Evolutionary conservation across 768 basidiomycete species (phyloP), one percentile per base, ranked within the genome.

Genomic region (Xanthoconium stramineum): DNA sequence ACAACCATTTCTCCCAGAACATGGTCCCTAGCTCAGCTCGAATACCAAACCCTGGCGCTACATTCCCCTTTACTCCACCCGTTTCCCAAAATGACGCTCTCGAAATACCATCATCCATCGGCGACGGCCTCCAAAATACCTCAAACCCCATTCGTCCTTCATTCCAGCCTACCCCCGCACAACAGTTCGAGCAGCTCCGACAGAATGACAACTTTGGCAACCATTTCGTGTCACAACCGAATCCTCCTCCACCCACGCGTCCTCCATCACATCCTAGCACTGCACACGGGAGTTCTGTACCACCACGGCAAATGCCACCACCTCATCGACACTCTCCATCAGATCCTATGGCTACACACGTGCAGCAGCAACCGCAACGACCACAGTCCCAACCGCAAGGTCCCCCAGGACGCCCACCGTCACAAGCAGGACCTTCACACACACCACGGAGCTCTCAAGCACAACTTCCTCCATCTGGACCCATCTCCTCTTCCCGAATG

Each of bases 341-440:
- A 15, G 80, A 83, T 65, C 74, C 74, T 52, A 75, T 77, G 67
- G 72, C 65, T 50, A 59, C 72, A 19, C 79, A 78, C 49, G 64
- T 64, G 42, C 63, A 65, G 33, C 64, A 65, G 24, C 75, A 71
- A 59, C 79, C 78, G 3, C 80, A 75, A 59, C 76, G 82, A 39
- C 84, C 84, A 24, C 84, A 81, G 49, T 85, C 84, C 5, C 86
- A 86, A 55, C 83, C 81, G 3, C 83, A 82, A 55, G 73, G 70
- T 19, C 74, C 65, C 4, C 77, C 79, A 40, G 77, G 75, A 45
- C 76, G 80, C 43, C 80, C 80, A 33, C 78, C 81, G 24, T 81
- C 83, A 38, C 80, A 80, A 56, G 64, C 78, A 11, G 77, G 78
- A 12, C 72, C 69, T 50, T 75, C 78, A 24, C 77, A 73, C 40